Evolutionary conservation across 495 filamentous ascomycete species (phyloP).

Genomic region (Patellaria atrata): DNA sequence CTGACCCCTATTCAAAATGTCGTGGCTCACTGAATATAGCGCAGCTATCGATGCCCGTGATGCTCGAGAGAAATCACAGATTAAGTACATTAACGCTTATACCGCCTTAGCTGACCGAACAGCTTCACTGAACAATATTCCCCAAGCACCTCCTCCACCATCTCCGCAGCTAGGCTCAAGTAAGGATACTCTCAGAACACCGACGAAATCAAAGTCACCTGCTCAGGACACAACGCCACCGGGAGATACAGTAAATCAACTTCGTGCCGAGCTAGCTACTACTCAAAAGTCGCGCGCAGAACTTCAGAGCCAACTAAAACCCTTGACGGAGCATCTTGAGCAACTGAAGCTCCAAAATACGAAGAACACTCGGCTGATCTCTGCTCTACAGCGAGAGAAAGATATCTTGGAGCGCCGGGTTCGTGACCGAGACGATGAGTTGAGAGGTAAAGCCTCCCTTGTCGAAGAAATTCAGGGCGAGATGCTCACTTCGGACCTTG

Average conservation of each 20-base stretch:
- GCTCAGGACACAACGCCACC: constrained; percentile 6
- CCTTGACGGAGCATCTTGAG: constrained; percentile 19
- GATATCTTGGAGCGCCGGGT: constrained; percentile 44
- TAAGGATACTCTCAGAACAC: constrained; percentile 12
- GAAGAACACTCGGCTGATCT: constrained; percentile 39
- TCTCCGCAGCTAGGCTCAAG: constrained; percentile 7
- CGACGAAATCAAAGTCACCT: not conserved
- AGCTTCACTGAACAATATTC: constrained; percentile 12
- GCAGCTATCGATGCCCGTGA: constrained; percentile 26
- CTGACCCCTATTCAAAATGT: no score
- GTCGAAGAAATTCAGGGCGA: constrained; percentile 87
- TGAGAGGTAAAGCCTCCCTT: constrained; percentile 65
- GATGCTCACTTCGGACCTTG: constrained; percentile 65
- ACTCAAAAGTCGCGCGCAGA: constrained; percentile 24
- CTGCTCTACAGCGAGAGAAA: constrained; percentile 47
- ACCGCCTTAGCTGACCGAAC: constrained; percentile 31
- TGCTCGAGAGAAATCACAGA: constrained; percentile 24
- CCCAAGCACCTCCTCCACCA: constrained; percentile 3
- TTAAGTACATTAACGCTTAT: constrained; percentile 25
- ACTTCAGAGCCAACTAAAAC: constrained; percentile 20
- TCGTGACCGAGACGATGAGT: constrained; percentile 72
- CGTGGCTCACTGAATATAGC: constrained; percentile 25
- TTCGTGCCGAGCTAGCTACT: constrained; percentile 25
- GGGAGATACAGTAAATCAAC: constrained; percentile 11
- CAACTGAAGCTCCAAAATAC: constrained; percentile 22